Evolutionary conservation across 257 asterid genomes (phyloP).

Genomic region (Fraxinus cuspidata): DNA sequence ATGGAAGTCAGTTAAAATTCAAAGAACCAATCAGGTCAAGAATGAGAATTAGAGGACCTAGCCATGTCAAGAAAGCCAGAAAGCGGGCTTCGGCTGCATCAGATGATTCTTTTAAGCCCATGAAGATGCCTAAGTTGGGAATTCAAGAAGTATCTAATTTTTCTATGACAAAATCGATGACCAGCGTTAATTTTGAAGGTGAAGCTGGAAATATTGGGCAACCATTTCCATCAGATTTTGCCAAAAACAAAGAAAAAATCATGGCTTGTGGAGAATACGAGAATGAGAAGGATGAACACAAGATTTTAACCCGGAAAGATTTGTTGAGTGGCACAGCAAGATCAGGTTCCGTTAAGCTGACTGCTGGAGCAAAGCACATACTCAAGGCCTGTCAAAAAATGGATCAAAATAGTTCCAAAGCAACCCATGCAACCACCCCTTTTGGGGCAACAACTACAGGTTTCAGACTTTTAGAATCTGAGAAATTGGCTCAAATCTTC

Average conservation of each 20-base stretch:
- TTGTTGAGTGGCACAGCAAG: slow-evolving; percentile 28
- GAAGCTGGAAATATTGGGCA: slow-evolving; percentile 19
- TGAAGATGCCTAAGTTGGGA: slow-evolving; percentile 39
- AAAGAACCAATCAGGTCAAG: slow-evolving; percentile 32
- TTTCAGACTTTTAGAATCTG: slow-evolving; percentile 32
- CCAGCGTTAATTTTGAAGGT: slow-evolving; percentile 23
- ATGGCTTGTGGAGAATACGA: slow-evolving; percentile 28
- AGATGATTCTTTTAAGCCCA: slow-evolving; percentile 31
- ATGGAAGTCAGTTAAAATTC: slow-evolving; percentile 27
- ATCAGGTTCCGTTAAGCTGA: slow-evolving; percentile 42
- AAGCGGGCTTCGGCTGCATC: slow-evolving; percentile 37
- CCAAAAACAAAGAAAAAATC: slow-evolving; percentile 20
- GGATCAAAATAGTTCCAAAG: slow-evolving; percentile 34
- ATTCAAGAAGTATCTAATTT: slow-evolving; percentile 34
- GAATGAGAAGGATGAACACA: slow-evolving; percentile 20
- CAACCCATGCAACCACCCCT: slow-evolving; percentile 34
- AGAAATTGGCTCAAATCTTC: slow-evolving; percentile 36
- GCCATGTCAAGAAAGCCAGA: slow-evolving; percentile 35
- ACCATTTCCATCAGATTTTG: slow-evolving; percentile 30
- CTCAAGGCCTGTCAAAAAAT: slow-evolving; percentile 39
- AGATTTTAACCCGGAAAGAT: slow-evolving; percentile 20
- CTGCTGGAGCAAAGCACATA: slow-evolving; percentile 47
- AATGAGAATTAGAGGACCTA: slow-evolving; percentile 21
- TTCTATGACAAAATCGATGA: slow-evolving; percentile 23
- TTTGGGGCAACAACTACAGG: slow-evolving; percentile 24